These are phyloP conservation scores for Kuraishia piskuri DNA, from an alignment of 805 yeast species.

Conservation along the genomic window DNA sequence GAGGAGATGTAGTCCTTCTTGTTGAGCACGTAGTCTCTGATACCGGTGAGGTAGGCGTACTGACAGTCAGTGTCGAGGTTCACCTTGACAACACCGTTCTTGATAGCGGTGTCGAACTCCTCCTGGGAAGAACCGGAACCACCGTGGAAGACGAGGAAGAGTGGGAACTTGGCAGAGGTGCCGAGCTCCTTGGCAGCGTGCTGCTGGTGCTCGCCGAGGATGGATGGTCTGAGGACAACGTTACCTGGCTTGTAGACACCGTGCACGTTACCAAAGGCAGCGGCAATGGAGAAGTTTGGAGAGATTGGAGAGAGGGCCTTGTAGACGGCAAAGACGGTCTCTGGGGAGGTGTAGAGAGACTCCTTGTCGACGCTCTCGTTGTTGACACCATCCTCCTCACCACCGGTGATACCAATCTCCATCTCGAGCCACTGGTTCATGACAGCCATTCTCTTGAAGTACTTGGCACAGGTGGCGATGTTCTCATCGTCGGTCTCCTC, in stretches of 20 bases:
- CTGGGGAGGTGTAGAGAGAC: conserved; percentile 87
- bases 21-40: conserved; percentile 92
- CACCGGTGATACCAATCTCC: conserved; percentile 99
- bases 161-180: conserved; percentile 52
- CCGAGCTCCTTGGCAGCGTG: conserved; percentile 68
- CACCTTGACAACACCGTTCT: conserved; percentile 95
- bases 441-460: conserved; percentile 90
- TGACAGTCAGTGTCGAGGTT: conserved; percentile 99
- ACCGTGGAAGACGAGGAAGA: conserved; percentile 99
- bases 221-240: conserved; percentile 85
- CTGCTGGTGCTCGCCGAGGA: conserved; percentile 92
- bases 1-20: conserved; percentile 90
- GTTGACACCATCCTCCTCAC: conserved; percentile 99
- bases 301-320: conserved; percentile 84
- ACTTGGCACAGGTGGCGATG: conserved; percentile 88
- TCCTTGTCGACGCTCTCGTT: conserved; percentile 88
- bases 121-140: conserved; percentile 95
- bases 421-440: conserved; percentile 97
- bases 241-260: conserved; percentile 99
- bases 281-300: conserved; percentile 98
- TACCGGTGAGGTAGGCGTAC: conserved; percentile 94
- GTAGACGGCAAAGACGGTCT: conserved; percentile 87
- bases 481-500: conserved; percentile 96
- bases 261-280: conserved; percentile 99
- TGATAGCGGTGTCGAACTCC: conserved; percentile 88